Evolutionary conservation across 2,329 filamentous ascomycete genomes (phyloP).

Genomic region (Seiridium cupressi): DNA sequence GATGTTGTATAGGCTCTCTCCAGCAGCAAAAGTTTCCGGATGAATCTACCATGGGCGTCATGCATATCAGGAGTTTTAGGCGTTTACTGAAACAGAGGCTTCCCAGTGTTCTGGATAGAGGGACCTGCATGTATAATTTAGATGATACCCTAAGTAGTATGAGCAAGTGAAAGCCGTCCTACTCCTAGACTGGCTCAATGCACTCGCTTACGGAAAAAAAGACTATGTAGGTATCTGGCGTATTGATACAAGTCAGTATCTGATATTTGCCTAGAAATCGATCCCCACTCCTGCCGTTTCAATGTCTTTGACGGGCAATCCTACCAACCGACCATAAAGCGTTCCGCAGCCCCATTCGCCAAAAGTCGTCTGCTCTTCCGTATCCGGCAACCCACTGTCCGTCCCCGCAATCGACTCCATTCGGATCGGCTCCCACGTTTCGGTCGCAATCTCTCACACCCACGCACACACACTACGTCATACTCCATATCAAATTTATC

Average conservation of each 20-base stretch:
- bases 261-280: too few relatives aligned
- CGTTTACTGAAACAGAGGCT: background rate
- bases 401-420: conserved; percentile 6
- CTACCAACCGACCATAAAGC: conserved; percentile 3
- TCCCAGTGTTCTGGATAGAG: background rate
- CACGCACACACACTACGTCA: background rate
- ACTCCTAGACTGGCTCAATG: too few relatives aligned
- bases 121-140: conserved; percentile 12
- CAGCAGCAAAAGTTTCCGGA: background rate
- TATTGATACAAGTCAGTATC: too few relatives aligned
- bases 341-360: background rate
- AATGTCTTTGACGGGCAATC: too few relatives aligned
- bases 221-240: too few relatives aligned
- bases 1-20: conserved; percentile 51
- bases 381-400: conserved; percentile 1
- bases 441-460: background rate
- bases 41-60: background rate
- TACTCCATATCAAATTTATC: background rate
- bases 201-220: too few relatives aligned
- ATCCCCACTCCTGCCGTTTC: too few relatives aligned
- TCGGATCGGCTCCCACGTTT: background rate
- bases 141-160: conserved; percentile 24
- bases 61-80: conserved; percentile 16
- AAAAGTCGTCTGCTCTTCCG: background rate
- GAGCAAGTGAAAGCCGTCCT: background rate